Conservation (phyloP, 208 protist species). For the Wallacemonas sp. region DNA sequence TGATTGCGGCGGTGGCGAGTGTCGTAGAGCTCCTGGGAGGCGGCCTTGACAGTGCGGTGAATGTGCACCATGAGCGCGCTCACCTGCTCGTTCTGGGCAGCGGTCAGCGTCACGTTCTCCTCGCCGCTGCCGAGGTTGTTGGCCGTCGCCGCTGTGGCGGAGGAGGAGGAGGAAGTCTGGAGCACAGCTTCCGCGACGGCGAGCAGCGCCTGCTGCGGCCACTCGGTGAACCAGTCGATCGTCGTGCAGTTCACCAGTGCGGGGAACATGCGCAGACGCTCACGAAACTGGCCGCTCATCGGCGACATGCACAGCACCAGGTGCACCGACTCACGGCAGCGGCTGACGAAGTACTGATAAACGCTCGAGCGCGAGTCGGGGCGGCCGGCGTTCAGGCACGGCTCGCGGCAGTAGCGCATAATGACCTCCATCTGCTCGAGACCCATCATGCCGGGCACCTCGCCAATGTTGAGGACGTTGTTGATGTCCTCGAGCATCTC, state of each 20-base stretch:
- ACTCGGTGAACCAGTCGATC: constrained; percentile 97
- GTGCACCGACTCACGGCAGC: constrained; percentile 94
- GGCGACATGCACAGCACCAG: constrained; percentile 96
- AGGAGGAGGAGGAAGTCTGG: constrained; percentile 9
- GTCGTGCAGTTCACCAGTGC: constrained; percentile 97
- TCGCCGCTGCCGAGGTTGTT: background rate
- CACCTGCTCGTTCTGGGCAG: constrained; percentile 51
- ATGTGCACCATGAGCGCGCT: constrained; percentile 87
- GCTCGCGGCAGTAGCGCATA: constrained; percentile 72
- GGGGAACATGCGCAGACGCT: constrained; percentile 95
- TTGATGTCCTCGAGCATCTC: constrained; percentile 98
- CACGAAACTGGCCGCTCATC: constrained; percentile 93
- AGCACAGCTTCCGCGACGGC: constrained; percentile 78
- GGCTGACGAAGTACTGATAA: constrained; percentile 91
- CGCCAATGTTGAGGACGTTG: constrained; percentile 97
- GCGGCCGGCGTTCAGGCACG: constrained; percentile 73
- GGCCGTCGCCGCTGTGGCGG: background rate
- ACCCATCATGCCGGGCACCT: constrained; percentile 96
- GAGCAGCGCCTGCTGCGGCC: constrained; percentile 93
- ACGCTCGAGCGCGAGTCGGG: constrained; percentile 90
- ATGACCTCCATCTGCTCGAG: constrained; percentile 95
- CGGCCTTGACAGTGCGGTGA: constrained; percentile 85
- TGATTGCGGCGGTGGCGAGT: constrained; percentile 92
- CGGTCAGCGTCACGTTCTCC: constrained; percentile 6
- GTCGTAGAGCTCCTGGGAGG: constrained; percentile 80